These are phyloP conservation scores for Galeopsis tetrahit DNA, from an alignment of 257 asterid genomes.

Conservation along the genomic window DNA sequence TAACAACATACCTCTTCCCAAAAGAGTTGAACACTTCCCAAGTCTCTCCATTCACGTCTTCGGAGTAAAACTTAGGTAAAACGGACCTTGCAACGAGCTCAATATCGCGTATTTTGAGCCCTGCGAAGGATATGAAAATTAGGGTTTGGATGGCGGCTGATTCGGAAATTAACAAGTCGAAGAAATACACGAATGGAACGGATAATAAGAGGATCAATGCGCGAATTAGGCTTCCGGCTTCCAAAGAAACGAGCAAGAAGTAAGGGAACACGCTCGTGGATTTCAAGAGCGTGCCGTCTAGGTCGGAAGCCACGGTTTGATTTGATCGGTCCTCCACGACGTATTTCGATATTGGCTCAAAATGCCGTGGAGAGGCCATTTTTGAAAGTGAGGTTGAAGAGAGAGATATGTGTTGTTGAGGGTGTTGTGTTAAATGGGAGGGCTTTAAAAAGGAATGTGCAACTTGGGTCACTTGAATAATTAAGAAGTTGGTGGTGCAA, in stretches of 20 bases:
- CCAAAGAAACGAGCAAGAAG: constrained; percentile 75
- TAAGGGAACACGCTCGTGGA: constrained; percentile 72
- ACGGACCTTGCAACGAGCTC: constrained; percentile 83
- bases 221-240: constrained; percentile 74
- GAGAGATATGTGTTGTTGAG: constrained; percentile 23
- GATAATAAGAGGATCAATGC: constrained; percentile 58
- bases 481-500: constrained; percentile 36
- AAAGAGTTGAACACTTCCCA: constrained; percentile 75
- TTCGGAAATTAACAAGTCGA: constrained; percentile 57
- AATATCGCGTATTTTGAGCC: constrained; percentile 62
- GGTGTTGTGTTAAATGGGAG: constrained; percentile 17
- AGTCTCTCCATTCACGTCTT: constrained; percentile 64
- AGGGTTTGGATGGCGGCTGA: constrained; percentile 52
- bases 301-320: constrained; percentile 68
- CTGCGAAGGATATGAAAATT: constrained; percentile 61
- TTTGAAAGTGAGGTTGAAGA: neutral
- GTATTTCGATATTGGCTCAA: constrained; percentile 64
- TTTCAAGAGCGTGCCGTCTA: constrained; percentile 71
- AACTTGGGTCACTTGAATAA: constrained; percentile 32
- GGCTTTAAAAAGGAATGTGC: constrained; percentile 62
- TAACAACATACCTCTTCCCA: constrained; percentile 66
- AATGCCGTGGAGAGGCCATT: constrained; percentile 54
- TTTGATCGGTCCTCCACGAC: constrained; percentile 47
- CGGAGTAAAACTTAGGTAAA: constrained; percentile 74
- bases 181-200: constrained; percentile 53